These are phyloP conservation scores for Seiridium cupressi DNA, from an alignment of 2,329 filamentous ascomycete species.

Conservation along the genomic window DNA sequence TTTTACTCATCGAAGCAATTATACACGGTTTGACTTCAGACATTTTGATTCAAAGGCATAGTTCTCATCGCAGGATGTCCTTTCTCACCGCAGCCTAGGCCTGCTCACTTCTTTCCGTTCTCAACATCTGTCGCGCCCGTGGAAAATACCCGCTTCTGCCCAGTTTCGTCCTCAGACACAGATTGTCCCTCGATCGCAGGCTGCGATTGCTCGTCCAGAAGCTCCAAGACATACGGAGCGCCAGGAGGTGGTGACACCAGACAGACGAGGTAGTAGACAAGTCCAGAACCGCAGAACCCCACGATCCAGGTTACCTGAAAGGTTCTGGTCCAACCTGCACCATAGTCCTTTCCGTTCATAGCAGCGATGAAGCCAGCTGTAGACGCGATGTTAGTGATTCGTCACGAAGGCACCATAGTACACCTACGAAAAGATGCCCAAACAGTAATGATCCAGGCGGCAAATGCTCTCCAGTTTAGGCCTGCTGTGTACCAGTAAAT, in stretches of 20 bases:
- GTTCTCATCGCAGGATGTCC: too few species aligned
- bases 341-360: conserved; percentile 7
- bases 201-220: neutral
- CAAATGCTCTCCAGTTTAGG: conserved; percentile 11
- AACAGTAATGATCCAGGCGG: neutral
- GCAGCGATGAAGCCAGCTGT: conserved; percentile 7
- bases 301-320: conserved; percentile 10
- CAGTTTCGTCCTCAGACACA: neutral
- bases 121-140: neutral
- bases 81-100: too few species aligned
- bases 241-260: conserved; percentile 10
- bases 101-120: neutral
- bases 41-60: too few species aligned
- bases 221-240: conserved; percentile 7
- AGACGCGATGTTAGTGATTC: neutral
- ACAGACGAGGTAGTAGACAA: conserved; percentile 10
- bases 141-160: neutral
- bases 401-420: neutral
- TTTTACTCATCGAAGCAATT: too few species aligned
- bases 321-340: conserved; percentile 3
- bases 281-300: conserved; percentile 5
- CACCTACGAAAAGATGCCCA: conserved; percentile 10
- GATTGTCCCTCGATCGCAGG: conserved; percentile 2
- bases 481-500: conserved; percentile 13
- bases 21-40: too few species aligned